These are phyloP conservation scores for Somion occarium DNA, from an alignment of 1,284 basidiomycete species.

Conservation along the genomic window DNA sequence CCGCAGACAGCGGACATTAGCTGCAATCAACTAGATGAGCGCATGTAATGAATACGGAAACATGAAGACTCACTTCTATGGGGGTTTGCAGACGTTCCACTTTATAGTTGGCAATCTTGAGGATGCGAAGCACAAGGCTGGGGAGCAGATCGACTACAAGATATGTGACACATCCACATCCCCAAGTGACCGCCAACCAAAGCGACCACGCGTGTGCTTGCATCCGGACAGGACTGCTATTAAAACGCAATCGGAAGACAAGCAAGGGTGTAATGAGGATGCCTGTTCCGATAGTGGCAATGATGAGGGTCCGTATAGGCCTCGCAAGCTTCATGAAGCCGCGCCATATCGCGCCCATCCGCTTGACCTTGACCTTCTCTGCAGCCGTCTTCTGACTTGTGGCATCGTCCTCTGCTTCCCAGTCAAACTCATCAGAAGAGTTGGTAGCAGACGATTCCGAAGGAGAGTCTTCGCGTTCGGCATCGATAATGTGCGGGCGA, in stretches of 20 bases:
- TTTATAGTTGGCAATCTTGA: slow-evolving; percentile 53
- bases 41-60: background rate
- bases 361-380: slow-evolving; percentile 36
- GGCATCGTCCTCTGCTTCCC: slow-evolving; percentile 55
- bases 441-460: slow-evolving; percentile 57
- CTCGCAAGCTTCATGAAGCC: slow-evolving; percentile 65
- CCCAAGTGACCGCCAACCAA: slow-evolving; percentile 70
- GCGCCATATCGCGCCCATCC: slow-evolving; percentile 55
- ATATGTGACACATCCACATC: slow-evolving; percentile 55
- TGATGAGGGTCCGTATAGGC: slow-evolving; percentile 49
- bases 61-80: slow-evolving; percentile 46
- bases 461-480: slow-evolving; percentile 28
- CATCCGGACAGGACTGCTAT: slow-evolving; percentile 37
- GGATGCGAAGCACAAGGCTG: slow-evolving; percentile 47
- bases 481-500: slow-evolving; percentile 19
- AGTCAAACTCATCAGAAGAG: slow-evolving; percentile 53
- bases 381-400: slow-evolving; percentile 17
- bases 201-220: slow-evolving; percentile 69
- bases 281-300: slow-evolving; percentile 52
- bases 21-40: slow-evolving; percentile 33
- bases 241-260: slow-evolving; percentile 61
- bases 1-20: slow-evolving; percentile 63
- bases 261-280: slow-evolving; percentile 66
- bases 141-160: slow-evolving; percentile 63
- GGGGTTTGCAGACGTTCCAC: slow-evolving; percentile 61